Base-by-base conservation (phyloP, 768 basidiomycete species). In the Cubamyces sp. region DNA sequence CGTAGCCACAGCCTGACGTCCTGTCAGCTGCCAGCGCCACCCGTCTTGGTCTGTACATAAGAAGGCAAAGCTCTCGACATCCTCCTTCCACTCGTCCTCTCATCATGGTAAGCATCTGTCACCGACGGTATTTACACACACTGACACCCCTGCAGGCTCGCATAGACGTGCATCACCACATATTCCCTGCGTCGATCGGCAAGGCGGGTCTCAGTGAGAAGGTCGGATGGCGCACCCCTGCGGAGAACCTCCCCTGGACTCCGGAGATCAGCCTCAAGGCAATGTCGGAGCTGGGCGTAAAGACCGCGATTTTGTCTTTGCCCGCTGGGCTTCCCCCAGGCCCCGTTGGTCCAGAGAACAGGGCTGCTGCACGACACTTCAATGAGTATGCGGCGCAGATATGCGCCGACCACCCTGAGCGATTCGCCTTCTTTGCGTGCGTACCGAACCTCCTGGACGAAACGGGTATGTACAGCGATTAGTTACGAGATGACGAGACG, bases 121-220 rank as follows among this genome's bases (percentile, higher is more conserved):
- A 6, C 34, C 1, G 15, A 1, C 4, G 28, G 48, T 26, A 5
- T 4, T 25, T 15, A n/a, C 28, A 14, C 48, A 26, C 3, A 49
- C 21, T 16, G 19, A 26, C 19, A 26, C 26, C 14, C 48, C 14
- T 11, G 12, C 21, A 59, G 49, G 25, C 25, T 26, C 62, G 71
- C 53, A 70, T 92, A 66, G 90, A 92, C 71, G 74, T 91, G n/a
- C 90, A 92, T 69, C 90, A 91, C 73, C 90, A 92, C 69, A 84
- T 84, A 69, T 90, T 91, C 67, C 81, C 87, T 3, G 70, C 79
- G 16, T 76, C 79, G 49, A 72, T 85, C 21, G 52, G 56, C 62
- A 87, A 89, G 66, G 73, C 68, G 26, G 74, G 74, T 25, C 73
- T 73, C 41, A 84, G 84, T 61, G 61, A 70, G 12, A 68, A 76